Conservation (phyloP, 768 basidiomycete genomes). For the Lactifluus pinguis region DNA sequence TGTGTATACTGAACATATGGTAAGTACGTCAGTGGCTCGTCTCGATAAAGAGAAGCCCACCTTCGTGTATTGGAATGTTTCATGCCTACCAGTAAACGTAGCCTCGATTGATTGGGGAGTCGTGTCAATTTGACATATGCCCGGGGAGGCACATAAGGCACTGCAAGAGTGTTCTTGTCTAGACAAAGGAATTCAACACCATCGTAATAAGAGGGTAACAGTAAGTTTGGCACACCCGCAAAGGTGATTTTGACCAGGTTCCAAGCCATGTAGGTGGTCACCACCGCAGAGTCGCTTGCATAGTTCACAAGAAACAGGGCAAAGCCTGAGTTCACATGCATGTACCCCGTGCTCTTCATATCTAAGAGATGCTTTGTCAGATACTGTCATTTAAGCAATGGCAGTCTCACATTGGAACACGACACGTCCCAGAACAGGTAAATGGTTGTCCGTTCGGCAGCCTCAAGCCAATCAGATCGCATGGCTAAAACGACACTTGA, state of each 20-base stretch:
- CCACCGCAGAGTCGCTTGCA: slow-evolving; percentile 46
- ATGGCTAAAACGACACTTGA: slow-evolving; percentile 4
- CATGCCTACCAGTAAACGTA: slow-evolving; percentile 50
- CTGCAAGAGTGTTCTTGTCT: slow-evolving; percentile 49
- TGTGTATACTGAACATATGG: slow-evolving; percentile 38
- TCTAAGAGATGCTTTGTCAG: slow-evolving; percentile 26
- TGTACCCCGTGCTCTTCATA: slow-evolving; percentile 38
- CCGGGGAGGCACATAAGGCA: slow-evolving; percentile 34
- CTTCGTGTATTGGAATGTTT: slow-evolving; percentile 59
- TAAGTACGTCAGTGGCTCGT: not conserved
- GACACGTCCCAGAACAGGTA: slow-evolving; percentile 12
- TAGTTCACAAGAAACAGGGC: slow-evolving; percentile 45
- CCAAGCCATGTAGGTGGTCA: slow-evolving; percentile 44
- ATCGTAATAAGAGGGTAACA: not conserved
- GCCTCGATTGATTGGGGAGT: slow-evolving; percentile 52
- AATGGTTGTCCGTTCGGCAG: slow-evolving; percentile 11
- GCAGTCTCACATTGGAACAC: slow-evolving; percentile 7
- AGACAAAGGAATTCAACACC: not conserved
- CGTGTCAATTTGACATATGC: slow-evolving; percentile 52
- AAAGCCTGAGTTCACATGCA: slow-evolving; percentile 42
- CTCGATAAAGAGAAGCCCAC: slow-evolving; percentile 24
- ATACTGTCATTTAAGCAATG: not conserved
- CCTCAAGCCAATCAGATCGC: slow-evolving; percentile 10
- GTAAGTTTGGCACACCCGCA: slow-evolving; percentile 48
- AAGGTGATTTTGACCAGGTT: slow-evolving; percentile 36